Percentiles rank a stretch among this genome's conserved stretches.
These are phyloP conservation scores for Botrytis tulipae DNA, from an alignment of 2,329 filamentous ascomycete genomes.

Conservation along the genomic window DNA sequence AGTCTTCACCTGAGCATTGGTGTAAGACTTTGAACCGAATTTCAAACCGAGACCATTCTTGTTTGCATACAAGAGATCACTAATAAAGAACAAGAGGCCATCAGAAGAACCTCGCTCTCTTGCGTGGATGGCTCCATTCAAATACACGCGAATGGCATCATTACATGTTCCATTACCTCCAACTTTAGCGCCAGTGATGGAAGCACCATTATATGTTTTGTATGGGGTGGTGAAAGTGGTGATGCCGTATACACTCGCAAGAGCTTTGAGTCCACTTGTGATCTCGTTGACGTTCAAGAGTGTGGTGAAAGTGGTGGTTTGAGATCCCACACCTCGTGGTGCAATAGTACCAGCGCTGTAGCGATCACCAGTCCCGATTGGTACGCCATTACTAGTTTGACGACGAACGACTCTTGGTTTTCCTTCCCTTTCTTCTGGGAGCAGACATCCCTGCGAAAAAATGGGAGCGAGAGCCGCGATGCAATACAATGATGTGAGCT, in stretches of 20 bases:
- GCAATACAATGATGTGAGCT: constrained; percentile 25
- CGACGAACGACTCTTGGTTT: constrained; percentile 24
- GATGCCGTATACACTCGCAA: constrained; percentile 43
- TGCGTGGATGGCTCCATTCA: constrained; percentile 55
- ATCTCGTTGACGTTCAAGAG: constrained; percentile 46
- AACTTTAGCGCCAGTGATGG: constrained; percentile 43
- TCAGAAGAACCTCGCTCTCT: constrained; percentile 58
- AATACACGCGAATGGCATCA: constrained; percentile 48
- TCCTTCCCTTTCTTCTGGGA: constrained; percentile 41
- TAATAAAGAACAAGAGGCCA: constrained; percentile 55
- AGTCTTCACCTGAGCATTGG: constrained; percentile 50
- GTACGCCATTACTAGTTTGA: constrained; percentile 30
- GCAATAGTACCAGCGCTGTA: constrained; percentile 43
- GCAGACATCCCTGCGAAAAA: constrained; percentile 38
- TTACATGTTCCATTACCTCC: constrained; percentile 45
- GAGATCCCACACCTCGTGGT: constrained; percentile 45
- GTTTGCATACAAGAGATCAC: constrained; percentile 55
- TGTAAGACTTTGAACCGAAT: constrained; percentile 53
- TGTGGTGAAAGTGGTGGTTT: constrained; percentile 41
- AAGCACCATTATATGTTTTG: constrained; percentile 45
- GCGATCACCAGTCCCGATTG: constrained; percentile 46
- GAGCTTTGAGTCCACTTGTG: constrained; percentile 43
- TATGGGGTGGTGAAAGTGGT: constrained; percentile 44
- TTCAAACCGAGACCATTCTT: constrained; percentile 48
- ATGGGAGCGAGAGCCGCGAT: constrained; percentile 26